phyloP scores from a whole-genome alignment of 441 rosid species.

The Pelargonium australe region DNA sequence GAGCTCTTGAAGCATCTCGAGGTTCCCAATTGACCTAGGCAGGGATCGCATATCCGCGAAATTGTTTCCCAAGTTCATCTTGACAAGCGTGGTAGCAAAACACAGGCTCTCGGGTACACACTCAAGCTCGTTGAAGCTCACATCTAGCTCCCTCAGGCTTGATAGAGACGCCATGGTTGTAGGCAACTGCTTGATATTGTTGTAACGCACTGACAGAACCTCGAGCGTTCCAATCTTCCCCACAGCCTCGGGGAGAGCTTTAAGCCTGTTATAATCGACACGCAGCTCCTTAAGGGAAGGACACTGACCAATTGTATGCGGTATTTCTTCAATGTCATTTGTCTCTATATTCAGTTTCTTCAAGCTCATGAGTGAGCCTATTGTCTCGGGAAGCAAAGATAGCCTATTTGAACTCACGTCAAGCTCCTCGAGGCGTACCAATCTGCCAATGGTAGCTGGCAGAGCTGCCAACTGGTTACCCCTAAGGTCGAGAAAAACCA shows the following conservation, averaged over 20 bases:
- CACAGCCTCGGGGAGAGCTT: constrained; percentile 95
- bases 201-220: constrained; percentile 74
- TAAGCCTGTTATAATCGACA: constrained; percentile 82
- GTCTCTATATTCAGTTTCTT: constrained; percentile 71
- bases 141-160: constrained; percentile 75
- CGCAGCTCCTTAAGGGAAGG: constrained; percentile 59
- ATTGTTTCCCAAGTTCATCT: constrained; percentile 86
- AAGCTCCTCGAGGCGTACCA: constrained; percentile 72
- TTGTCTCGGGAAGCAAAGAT: constrained; percentile 49
- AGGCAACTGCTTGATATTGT: constrained; percentile 78
- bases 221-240: constrained; percentile 76
- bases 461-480: constrained; percentile 69
- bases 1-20: constrained; percentile 82
- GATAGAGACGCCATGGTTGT: constrained; percentile 81
- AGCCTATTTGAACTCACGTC: constrained; percentile 71
- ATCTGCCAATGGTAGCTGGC: constrained; percentile 52
- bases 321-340: constrained; percentile 77
- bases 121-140: constrained; percentile 98
- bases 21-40: constrained; percentile 89
- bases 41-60: constrained; percentile 76
- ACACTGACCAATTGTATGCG: constrained; percentile 68
- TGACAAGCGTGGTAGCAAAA: constrained; percentile 71
- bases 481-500: constrained; percentile 61
- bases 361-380: constrained; percentile 63
- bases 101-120: constrained; percentile 92